Percentiles rank a stretch among this genome's conserved stretches.
Evolutionary conservation across 164 flowering plant genomes (phyloP).

Genomic region (Nymphaea thermarum): DNA sequence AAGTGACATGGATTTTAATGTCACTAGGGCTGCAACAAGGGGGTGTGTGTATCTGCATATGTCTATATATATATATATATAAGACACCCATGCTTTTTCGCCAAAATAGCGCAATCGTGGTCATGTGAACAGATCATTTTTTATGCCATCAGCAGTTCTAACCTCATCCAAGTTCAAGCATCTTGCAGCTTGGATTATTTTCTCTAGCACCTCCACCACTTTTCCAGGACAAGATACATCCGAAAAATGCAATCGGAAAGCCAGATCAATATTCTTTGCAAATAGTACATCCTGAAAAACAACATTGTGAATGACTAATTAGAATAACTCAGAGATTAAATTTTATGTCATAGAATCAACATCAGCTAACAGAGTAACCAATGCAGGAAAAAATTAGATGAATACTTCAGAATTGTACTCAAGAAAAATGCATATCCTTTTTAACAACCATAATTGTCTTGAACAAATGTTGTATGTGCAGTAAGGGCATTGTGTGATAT

Average conservation of each 20-base stretch:
- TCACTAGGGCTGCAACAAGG: too few relatives aligned
- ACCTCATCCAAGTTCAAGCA: conserved; percentile 66
- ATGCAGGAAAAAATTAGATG: neutral
- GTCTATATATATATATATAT: neutral
- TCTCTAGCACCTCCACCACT: conserved; percentile 19
- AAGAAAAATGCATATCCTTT: neutral
- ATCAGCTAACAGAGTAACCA: neutral
- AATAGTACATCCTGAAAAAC: conserved; percentile 40
- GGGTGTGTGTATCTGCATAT: neutral
- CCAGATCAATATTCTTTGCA: conserved; percentile 23
- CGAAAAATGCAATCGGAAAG: conserved; percentile 21
- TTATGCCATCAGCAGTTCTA: neutral
- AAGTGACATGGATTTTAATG: too few relatives aligned
- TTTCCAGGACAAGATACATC: conserved; percentile 13
- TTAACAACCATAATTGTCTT: neutral
- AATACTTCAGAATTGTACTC: neutral
- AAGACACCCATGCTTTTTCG: neutral
- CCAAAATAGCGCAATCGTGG: neutral
- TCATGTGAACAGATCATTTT: neutral
- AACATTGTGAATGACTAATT: neutral
- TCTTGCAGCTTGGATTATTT: conserved; percentile 47
- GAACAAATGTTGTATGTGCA: neutral
- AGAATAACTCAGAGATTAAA: neutral
- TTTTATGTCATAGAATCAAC: neutral
- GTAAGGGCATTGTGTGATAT: too few relatives aligned